These are phyloP conservation scores for Suhomyces pyralidae DNA, from an alignment of 805 yeast species.

Conservation along the genomic window DNA sequence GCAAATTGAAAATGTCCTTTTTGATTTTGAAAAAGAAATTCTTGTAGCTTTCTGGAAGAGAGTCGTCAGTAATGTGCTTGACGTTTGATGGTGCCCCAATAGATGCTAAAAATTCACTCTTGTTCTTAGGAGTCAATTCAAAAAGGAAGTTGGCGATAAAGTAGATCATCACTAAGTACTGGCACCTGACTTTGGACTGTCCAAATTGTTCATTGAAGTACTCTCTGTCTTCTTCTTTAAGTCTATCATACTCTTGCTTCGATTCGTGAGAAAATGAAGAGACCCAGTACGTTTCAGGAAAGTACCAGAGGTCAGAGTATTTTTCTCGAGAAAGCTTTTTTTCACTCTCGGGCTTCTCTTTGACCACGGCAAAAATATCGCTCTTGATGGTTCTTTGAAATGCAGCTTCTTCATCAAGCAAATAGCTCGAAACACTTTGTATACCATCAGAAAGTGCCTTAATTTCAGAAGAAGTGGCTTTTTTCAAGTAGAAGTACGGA, in stretches of 20 bases:
- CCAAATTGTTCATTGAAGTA: slow-evolving; percentile 24
- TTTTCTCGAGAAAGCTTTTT: slow-evolving; percentile 15
- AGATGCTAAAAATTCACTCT: slow-evolving; percentile 17
- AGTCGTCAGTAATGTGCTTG: slow-evolving; percentile 37
- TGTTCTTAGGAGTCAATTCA: slow-evolving; percentile 25
- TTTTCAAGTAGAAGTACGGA: slow-evolving; percentile 31
- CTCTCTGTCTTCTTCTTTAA: slow-evolving; percentile 22
- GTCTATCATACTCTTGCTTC: slow-evolving; percentile 12
- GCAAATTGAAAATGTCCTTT: slow-evolving; percentile 21
- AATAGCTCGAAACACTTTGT: slow-evolving; percentile 24
- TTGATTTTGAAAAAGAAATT: slow-evolving; percentile 23
- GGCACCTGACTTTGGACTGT: slow-evolving; percentile 23
- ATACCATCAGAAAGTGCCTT: slow-evolving; percentile 21
- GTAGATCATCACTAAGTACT: slow-evolving; percentile 29
- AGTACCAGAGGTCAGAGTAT: slow-evolving; percentile 19
- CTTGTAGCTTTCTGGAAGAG: slow-evolving; percentile 19
- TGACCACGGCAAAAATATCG: slow-evolving; percentile 16
- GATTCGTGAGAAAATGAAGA: slow-evolving; percentile 23
- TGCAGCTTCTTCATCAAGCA: slow-evolving; percentile 29
- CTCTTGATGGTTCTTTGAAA: slow-evolving; percentile 12
- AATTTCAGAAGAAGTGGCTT: slow-evolving; percentile 17
- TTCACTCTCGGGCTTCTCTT: slow-evolving; percentile 16
- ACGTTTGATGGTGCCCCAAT: slow-evolving; percentile 26
- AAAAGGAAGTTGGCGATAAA: slow-evolving; percentile 27
- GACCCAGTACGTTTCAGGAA: slow-evolving; percentile 37